phyloP scores from a whole-genome alignment of 176 grass and related monocot genomes.

The Lolium perenne region DNA sequence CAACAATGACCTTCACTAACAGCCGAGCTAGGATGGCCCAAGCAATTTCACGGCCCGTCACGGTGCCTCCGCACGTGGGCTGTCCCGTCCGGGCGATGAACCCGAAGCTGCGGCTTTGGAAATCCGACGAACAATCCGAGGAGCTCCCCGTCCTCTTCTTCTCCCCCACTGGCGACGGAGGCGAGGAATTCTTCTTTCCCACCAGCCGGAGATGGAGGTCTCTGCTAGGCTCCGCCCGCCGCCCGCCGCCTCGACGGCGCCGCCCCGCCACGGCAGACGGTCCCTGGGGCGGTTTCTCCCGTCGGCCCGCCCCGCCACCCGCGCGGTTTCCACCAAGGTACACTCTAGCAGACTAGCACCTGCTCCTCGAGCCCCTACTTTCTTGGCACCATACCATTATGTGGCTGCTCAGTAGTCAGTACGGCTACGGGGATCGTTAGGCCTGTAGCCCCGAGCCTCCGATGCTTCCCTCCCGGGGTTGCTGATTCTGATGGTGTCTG shows the following conservation, averaged over 20 bases:
- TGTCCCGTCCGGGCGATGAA: conserved; percentile 23
- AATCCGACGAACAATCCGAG: conserved; percentile 15
- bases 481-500: background rate
- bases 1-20: background rate
- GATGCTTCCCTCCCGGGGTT: background rate
- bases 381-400: background rate
- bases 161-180: conserved; percentile 25
- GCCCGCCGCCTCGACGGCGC: background rate
- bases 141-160: background rate
- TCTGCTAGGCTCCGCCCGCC: conserved; percentile 29
- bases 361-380: background rate
- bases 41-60: background rate
- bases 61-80: no score
- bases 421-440: background rate
- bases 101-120: conserved; percentile 36
- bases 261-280: background rate
- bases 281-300: background rate
- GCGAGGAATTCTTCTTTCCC: background rate
- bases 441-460: background rate
- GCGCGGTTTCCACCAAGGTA: conserved; percentile 56
- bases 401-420: background rate
- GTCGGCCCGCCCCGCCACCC: background rate
- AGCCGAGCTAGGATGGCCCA: background rate
- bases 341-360: background rate
- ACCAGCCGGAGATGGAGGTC: conserved; percentile 36